Conservation (phyloP, 495 filamentous ascomycete species). For the Venustampulla echinocandica region DNA sequence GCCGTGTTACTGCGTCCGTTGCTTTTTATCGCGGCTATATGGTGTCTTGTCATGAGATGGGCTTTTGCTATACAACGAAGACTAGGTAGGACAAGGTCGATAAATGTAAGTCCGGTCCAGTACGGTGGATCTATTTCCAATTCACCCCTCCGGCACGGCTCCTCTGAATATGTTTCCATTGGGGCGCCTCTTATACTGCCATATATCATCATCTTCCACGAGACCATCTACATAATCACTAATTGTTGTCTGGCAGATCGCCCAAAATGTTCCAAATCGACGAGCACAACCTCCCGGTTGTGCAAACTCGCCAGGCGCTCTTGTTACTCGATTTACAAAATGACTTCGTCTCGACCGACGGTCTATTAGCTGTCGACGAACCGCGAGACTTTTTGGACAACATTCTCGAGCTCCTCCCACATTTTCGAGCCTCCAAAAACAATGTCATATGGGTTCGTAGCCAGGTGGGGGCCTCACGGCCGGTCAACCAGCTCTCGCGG, state of each 20-base stretch:
- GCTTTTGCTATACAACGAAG: not conserved
- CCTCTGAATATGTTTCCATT: no score
- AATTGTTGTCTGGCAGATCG: constrained; percentile 8
- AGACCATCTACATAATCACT: constrained; percentile 2
- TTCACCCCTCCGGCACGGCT: no score
- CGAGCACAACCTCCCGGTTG: constrained; percentile 33
- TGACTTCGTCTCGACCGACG: constrained; percentile 69
- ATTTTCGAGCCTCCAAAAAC: constrained; percentile 53
- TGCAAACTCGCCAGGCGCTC: constrained; percentile 69
- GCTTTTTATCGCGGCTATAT: not conserved
- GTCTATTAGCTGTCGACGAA: constrained; percentile 56
- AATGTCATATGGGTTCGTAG: constrained; percentile 80
- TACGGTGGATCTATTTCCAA: no score
- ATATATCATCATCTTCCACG: not conserved
- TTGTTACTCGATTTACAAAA: constrained; percentile 86
- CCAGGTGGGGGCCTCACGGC: constrained; percentile 46
- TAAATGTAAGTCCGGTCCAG: constrained; percentile 7
- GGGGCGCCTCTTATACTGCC: not conserved
- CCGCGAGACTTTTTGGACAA: constrained; percentile 59
- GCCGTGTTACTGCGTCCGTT: constrained; percentile 4
- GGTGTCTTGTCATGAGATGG: constrained; percentile 9
- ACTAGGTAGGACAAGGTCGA: not conserved
- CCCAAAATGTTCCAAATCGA: constrained; percentile 40
- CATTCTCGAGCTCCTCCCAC: constrained; percentile 54
- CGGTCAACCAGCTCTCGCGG: constrained; percentile 15